These are phyloP conservation scores for Penicillium riverlandense DNA, from an alignment of 495 filamentous ascomycete genomes.

Conservation along the genomic window DNA sequence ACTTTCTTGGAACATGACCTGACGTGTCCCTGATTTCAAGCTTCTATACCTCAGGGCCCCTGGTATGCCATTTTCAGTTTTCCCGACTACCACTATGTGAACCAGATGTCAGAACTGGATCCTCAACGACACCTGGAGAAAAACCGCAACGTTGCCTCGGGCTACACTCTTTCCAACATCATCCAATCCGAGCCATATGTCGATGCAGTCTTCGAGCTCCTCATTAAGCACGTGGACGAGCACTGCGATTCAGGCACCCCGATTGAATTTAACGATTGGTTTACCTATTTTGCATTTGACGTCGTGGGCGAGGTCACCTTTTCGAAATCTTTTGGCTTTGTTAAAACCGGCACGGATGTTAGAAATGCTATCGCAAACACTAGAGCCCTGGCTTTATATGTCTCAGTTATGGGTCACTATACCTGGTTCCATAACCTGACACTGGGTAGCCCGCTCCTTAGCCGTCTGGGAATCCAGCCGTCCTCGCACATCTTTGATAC, in stretches of 20 bases:
- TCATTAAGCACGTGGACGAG: constrained; percentile 23
- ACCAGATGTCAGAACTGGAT: constrained; percentile 36
- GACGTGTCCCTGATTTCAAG: neutral
- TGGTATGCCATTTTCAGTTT: constrained; percentile 25
- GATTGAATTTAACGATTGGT: constrained; percentile 35
- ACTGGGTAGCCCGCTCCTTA: constrained; percentile 35
- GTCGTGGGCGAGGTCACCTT: constrained; percentile 36
- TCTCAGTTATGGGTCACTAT: constrained; percentile 31
- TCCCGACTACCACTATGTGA: constrained; percentile 35
- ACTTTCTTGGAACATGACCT: no score
- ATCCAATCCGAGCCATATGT: constrained; percentile 32
- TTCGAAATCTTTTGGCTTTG: constrained; percentile 36
- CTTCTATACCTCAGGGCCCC: constrained; percentile 11
- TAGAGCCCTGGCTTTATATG: constrained; percentile 27
- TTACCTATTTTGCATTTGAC: constrained; percentile 42
- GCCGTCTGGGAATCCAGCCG: constrained; percentile 30
- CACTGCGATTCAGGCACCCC: constrained; percentile 11
- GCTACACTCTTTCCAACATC: constrained; percentile 33
- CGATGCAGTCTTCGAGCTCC: constrained; percentile 22
- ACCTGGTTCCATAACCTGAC: constrained; percentile 29
- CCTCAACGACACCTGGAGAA: constrained; percentile 24
- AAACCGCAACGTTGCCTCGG: constrained; percentile 26
- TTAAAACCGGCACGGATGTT: constrained; percentile 31
- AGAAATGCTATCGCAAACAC: constrained; percentile 33
- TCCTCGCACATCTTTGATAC: constrained; percentile 37